Base-by-base conservation (phyloP, 2,329 filamentous ascomycete species). In the Cadophora malorum region DNA sequence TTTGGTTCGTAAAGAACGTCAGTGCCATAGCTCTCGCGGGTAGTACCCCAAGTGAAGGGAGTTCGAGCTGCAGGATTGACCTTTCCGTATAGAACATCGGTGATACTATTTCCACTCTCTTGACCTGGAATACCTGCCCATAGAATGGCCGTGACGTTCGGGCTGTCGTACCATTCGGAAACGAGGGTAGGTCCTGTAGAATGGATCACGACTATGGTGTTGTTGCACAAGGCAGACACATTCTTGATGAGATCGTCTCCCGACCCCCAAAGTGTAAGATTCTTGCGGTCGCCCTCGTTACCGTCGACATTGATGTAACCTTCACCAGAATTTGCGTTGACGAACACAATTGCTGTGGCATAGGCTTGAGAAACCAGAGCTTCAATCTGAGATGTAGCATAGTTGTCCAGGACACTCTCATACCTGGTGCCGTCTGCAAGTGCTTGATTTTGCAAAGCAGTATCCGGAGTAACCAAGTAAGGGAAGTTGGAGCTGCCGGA, bases 181-280 rank as follows among this genome's bases (percentile, higher is more conserved):
- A 97, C 80, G 0, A 96, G 81, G 4, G 96, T 91, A 0, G 94
- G 88, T 0, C 94, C 94, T 3, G 90, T 87, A 1, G 91, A 93
- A 82, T 98, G 95, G 68, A 98, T 90, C 67, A 97, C 88, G 19
- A 98, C 92, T 68, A 98, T 91, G 14, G 94, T 97, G 84, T 97
- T 97, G 81, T 90, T 89, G 83, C 91, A 94, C 70, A 88, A 78
- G 8, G 88, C 84, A 0, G 93, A 89, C 12, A 97, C 92, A 59
- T 91, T 93, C 79, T 91, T 86, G 80, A 98, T 91, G 65, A 98
- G 81, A 0, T 86, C 84, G 64, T 98, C 93, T 50, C 93, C 94
- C 67, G 89, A 86, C 69, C 90, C 85, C 95, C 95, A 98, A 0
- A 97, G 83, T 0, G 94, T 97, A 47, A 99, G 84, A 80, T 99